Percentiles rank a stretch among this genome's conserved stretches.
These are phyloP conservation scores for Dendrobium chrysotoxum DNA, from an alignment of 106 monocot species.

Conservation along the genomic window DNA sequence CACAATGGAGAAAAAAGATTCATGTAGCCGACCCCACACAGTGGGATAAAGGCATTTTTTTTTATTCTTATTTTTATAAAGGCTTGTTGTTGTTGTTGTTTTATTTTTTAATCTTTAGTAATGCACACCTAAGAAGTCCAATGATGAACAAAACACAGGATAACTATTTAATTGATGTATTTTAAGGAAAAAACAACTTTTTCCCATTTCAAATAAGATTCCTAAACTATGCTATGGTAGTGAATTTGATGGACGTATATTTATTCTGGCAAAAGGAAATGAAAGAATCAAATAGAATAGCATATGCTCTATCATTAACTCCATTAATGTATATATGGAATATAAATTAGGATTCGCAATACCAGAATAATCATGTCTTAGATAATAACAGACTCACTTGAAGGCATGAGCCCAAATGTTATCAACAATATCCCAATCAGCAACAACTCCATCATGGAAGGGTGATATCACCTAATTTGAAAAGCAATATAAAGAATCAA, in stretches of 20 bases:
- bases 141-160: background rate
- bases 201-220: background rate
- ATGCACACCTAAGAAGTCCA: background rate
- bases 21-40: too few species aligned
- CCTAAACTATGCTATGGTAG: background rate
- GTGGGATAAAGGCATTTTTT: too few species aligned
- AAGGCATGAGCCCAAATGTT: conserved; percentile 99
- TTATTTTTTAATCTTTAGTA: background rate
- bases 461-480: conserved; percentile 73
- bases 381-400: conserved; percentile 37
- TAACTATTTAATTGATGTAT: background rate
- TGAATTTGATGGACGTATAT: background rate
- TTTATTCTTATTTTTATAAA: too few species aligned
- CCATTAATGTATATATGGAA: background rate
- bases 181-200: background rate
- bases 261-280: background rate
- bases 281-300: background rate
- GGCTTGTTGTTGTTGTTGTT: background rate
- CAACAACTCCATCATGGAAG: conserved; percentile 75
- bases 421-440: conserved; percentile 96
- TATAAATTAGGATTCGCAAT: background rate
- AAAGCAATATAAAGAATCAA: background rate
- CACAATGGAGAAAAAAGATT: too few species aligned
- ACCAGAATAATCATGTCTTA: background rate
- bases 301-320: background rate